Evolutionary conservation across 148 eudicot species (phyloP).

Genomic region (Camellia sinensis): DNA sequence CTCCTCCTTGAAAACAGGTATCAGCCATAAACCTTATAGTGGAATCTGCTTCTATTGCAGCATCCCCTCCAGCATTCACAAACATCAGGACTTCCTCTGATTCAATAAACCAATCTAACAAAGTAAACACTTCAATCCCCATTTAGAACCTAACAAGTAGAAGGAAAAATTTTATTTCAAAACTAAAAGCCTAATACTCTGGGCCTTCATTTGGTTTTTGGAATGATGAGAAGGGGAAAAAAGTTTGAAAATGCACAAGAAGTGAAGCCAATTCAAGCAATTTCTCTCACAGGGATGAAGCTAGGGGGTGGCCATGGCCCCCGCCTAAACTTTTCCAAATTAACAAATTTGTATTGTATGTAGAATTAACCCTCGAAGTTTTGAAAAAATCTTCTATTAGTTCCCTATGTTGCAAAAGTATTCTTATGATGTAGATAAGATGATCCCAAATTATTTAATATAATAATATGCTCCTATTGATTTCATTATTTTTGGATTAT

Average conservation of each 20-base stretch:
- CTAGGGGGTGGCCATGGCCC: too few relatives aligned
- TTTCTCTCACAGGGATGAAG: not conserved
- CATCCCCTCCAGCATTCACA: conserved; percentile 72
- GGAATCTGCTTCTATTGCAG: conserved; percentile 34
- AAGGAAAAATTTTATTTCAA: not conserved
- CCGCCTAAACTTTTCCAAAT: too few relatives aligned
- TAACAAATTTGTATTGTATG: too few relatives aligned
- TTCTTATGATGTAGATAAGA: too few relatives aligned
- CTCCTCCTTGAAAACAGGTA: conserved; percentile 69
- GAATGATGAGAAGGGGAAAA: not conserved
- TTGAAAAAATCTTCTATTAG: too few relatives aligned
- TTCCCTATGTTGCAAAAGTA: too few relatives aligned
- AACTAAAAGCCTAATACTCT: not conserved
- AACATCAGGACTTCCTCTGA: conserved; percentile 72
- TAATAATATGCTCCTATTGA: too few relatives aligned
- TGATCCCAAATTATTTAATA: too few relatives aligned
- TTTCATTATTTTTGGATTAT: too few relatives aligned
- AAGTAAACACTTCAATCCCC: not conserved
- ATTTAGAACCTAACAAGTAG: not conserved
- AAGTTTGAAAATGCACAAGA: not conserved
- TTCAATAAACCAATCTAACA: conserved; percentile 21
- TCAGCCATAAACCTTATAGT: conserved; percentile 53
- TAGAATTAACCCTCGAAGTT: too few relatives aligned
- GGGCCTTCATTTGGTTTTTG: not conserved
- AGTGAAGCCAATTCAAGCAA: not conserved